Percentiles rank a stretch among this genome's conserved stretches.
These are phyloP conservation scores for Dictyostelium intermedium DNA, from an alignment of 78 protist genomes.

Conservation along the genomic window DNA sequence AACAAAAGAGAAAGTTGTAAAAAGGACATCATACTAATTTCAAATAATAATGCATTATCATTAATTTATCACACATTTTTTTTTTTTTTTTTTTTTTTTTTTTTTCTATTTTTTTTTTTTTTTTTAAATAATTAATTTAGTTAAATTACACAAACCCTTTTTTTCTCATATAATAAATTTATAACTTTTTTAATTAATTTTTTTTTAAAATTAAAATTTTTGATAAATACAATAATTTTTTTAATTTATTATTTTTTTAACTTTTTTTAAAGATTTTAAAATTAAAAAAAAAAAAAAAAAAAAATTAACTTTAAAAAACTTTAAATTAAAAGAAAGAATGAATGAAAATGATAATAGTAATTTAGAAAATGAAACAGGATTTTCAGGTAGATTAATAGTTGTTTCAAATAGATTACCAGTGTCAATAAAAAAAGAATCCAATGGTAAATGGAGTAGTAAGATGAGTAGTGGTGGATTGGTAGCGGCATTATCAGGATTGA, in stretches of 20 bases:
- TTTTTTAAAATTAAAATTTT: too few species aligned
- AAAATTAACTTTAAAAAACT: neutral
- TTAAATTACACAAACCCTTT: neutral
- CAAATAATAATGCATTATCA: neutral
- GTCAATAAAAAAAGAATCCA: conserved; percentile 25
- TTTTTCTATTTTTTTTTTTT: too few species aligned
- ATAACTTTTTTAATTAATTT: too few species aligned
- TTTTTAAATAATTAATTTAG: too few species aligned
- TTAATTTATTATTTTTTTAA: too few species aligned
- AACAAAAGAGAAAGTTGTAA: neutral
- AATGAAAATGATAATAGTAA: neutral
- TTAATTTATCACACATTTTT: neutral
- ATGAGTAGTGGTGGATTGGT: conserved; percentile 83
- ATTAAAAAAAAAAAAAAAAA: neutral
- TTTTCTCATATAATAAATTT: neutral
- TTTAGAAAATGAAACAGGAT: conserved; percentile 1
- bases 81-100: too few species aligned
- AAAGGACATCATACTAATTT: neutral
- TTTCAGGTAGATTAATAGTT: conserved; percentile 65
- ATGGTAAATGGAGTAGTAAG: conserved; percentile 66
- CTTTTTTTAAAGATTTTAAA: neutral
- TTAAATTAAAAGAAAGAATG: neutral
- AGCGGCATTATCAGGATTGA: conserved; percentile 69
- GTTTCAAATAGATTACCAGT: conserved; percentile 80
- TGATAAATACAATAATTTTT: too few species aligned